A percentile compares a stretch with the other conserved stretches of the same genome.
These are phyloP conservation scores for Artomyces pyxidatus DNA, from an alignment of 768 basidiomycete species.

Conservation along the genomic window DNA sequence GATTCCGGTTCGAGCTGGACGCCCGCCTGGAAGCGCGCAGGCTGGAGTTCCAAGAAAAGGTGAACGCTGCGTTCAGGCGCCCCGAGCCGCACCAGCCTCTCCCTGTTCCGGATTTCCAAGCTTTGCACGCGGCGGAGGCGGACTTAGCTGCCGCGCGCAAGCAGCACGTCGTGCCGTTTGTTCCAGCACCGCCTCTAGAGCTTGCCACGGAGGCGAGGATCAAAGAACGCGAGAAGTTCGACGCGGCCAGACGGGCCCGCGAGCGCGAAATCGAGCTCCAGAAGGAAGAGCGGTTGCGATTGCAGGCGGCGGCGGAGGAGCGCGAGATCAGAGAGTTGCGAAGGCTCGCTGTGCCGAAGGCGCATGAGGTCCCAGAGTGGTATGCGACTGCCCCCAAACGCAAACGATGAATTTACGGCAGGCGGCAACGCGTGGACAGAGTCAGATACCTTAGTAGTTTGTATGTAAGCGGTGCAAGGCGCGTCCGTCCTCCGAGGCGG, in stretches of 20 bases:
- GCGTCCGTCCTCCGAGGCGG: too few relatives aligned
- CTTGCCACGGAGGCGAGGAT: slow-evolving; percentile 50
- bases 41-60: slow-evolving; percentile 26
- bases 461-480: too few relatives aligned
- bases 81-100: slow-evolving; percentile 19
- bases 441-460: background rate
- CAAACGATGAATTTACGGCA: slow-evolving; percentile 20
- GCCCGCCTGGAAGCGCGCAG: slow-evolving; percentile 41
- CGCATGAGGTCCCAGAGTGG: slow-evolving; percentile 71
- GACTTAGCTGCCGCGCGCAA: slow-evolving; percentile 32
- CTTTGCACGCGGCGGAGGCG: slow-evolving; percentile 42
- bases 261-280: slow-evolving; percentile 43
- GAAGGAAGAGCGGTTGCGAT: slow-evolving; percentile 38
- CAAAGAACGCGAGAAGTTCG: slow-evolving; percentile 57
- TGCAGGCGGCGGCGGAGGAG: slow-evolving; percentile 49
- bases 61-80: slow-evolving; percentile 5
- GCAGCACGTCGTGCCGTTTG: slow-evolving; percentile 38
- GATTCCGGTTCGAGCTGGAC: slow-evolving; percentile 46
- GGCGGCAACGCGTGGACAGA: background rate
- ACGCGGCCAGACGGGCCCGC: slow-evolving; percentile 46
- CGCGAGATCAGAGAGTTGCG: slow-evolving; percentile 52
- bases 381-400: slow-evolving; percentile 64
- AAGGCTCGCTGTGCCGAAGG: slow-evolving; percentile 55
- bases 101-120: slow-evolving; percentile 46
- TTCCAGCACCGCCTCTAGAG: slow-evolving; percentile 38